These are phyloP conservation scores for Bassia scoparia DNA, from an alignment of 148 eudicot genomes.

Conservation along the genomic window DNA sequence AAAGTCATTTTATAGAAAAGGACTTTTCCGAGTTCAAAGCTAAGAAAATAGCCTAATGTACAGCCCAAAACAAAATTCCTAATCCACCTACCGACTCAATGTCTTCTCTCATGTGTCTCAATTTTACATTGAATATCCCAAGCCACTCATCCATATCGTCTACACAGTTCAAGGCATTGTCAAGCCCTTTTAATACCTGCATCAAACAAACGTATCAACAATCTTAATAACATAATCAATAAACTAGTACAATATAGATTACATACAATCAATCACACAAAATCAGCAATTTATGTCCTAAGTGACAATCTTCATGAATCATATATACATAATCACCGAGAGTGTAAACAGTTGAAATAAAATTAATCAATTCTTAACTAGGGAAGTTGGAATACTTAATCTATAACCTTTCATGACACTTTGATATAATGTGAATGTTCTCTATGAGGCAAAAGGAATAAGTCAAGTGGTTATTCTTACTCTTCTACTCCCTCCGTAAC, in stretches of 20 bases:
- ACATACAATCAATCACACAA: not conserved
- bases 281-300: not conserved
- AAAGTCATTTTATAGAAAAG: too few relatives aligned
- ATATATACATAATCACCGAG: too few relatives aligned
- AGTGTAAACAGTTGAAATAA: too few relatives aligned
- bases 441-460: not conserved
- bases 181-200: conserved; percentile 89
- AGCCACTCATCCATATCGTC: conserved; percentile 99
- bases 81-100: conserved; percentile 75
- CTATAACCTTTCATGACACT: too few relatives aligned
- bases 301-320: not conserved
- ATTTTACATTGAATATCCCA: conserved; percentile 86
- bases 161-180: conserved; percentile 63
- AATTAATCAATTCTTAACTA: too few relatives aligned
- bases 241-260: conserved; percentile 4
- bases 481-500: too few relatives aligned
- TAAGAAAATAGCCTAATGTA: not conserved
- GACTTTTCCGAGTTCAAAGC: not conserved
- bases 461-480: not conserved
- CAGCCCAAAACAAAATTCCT: not conserved
- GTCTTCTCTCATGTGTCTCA: conserved; percentile 98
- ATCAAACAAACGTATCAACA: conserved; percentile 13
- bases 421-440: not conserved
- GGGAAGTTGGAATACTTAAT: too few relatives aligned
- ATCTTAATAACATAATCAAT: conserved; percentile 5